phyloP scores from a whole-genome alignment of 73 alveolate genomes.

The Blepharisma japonicum region DNA sequence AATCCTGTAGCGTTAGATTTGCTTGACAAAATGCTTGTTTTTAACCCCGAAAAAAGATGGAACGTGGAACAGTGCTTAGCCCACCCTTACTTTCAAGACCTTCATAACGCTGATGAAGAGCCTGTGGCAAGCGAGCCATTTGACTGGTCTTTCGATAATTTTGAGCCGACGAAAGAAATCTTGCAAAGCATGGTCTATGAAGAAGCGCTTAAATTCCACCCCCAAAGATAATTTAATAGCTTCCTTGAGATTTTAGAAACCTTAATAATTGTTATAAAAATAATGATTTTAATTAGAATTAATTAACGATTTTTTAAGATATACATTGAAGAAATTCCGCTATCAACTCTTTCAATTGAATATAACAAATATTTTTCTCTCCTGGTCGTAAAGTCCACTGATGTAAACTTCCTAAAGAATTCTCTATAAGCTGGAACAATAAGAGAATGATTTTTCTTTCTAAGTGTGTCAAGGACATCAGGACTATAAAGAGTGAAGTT shows the following conservation, averaged over 20 bases:
- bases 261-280: no score
- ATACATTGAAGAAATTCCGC: not conserved
- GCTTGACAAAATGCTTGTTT: constrained; percentile 57
- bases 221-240: not conserved
- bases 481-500: not conserved
- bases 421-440: constrained; percentile 23
- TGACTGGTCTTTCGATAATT: constrained; percentile 71
- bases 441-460: not conserved
- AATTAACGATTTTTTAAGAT: not conserved
- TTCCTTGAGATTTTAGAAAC: no score
- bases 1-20: constrained; percentile 69
- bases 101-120: constrained; percentile 63
- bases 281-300: no score
- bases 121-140: constrained; percentile 56
- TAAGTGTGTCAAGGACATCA: not conserved
- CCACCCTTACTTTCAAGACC: constrained; percentile 47
- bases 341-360: constrained; percentile 5
- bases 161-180: constrained; percentile 65
- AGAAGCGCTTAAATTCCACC: constrained; percentile 56
- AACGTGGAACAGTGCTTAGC: constrained; percentile 52
- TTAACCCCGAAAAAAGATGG: constrained; percentile 62
- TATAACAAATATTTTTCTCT: constrained; percentile 9
- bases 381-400: constrained; percentile 16
- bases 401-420: not conserved
- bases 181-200: constrained; percentile 62